A percentile compares a stretch with the other conserved stretches of the same genome.
Evolutionary conservation across 805 yeast species (phyloP).

Genomic region (Ogataea trehaloabstinens): DNA sequence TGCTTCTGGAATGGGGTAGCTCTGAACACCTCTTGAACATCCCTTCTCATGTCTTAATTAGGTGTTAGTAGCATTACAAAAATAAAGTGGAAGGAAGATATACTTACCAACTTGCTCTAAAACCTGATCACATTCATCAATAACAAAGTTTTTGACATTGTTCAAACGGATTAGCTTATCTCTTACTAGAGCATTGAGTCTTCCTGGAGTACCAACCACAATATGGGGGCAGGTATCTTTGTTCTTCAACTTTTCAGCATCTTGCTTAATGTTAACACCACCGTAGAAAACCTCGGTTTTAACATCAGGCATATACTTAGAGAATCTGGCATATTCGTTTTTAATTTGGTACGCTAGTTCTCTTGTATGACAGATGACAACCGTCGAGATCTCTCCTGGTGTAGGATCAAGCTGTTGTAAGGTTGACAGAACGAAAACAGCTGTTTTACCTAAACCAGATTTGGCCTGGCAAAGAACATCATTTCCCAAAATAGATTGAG

Average conservation of each 20-base stretch:
- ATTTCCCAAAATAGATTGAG: conserved; percentile 96
- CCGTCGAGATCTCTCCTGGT: conserved; percentile 92
- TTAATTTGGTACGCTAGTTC: conserved; percentile 98
- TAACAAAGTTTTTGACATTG: conserved; percentile 89
- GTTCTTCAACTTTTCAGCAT: conserved; percentile 82
- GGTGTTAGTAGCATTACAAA: conserved; percentile 4
- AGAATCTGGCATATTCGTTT: conserved; percentile 95
- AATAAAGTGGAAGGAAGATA: neutral
- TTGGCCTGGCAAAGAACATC: conserved; percentile 99
- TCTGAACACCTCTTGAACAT: conserved; percentile 96
- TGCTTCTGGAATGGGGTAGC: conserved; percentile 98
- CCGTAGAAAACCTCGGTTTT: conserved; percentile 96
- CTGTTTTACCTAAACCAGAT: conserved; percentile 99
- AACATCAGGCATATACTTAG: conserved; percentile 98
- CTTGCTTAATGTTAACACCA: conserved; percentile 84
- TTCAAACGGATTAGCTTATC: conserved; percentile 85
- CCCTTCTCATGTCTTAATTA: conserved; percentile 90
- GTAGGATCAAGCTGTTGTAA: conserved; percentile 96
- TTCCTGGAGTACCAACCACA: conserved; percentile 97
- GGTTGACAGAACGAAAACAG: conserved; percentile 93
- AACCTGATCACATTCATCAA: conserved; percentile 98
- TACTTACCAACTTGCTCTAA: conserved; percentile 54
- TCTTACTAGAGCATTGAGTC: conserved; percentile 89
- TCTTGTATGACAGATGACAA: conserved; percentile 97
- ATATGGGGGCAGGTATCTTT: conserved; percentile 95